phyloP scores from a whole-genome alignment of 805 yeast genomes.

The Pichia exigua region DNA sequence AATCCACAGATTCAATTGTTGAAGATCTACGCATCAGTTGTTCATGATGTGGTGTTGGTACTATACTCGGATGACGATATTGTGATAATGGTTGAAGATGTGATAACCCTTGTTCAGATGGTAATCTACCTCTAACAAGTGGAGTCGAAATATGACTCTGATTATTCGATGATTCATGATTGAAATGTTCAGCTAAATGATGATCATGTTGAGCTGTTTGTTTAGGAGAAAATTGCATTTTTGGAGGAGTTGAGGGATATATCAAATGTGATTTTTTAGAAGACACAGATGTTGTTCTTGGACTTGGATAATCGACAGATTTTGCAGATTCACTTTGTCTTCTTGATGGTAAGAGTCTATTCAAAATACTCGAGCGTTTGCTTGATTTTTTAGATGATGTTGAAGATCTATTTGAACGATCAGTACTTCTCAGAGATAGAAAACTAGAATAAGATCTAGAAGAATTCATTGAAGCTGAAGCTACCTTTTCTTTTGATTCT shows the following conservation, averaged over 20 bases:
- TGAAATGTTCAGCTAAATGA: background rate
- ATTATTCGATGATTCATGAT: background rate
- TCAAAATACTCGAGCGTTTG: slow-evolving; percentile 19
- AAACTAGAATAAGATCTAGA: slow-evolving; percentile 25
- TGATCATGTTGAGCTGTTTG: background rate
- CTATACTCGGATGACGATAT: background rate
- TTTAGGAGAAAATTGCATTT: background rate
- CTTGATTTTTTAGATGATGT: slow-evolving; percentile 10
- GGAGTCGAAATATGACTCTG: background rate
- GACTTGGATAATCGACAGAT: background rate
- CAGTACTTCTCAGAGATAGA: slow-evolving; percentile 16
- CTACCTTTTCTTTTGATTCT: background rate
- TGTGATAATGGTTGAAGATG: slow-evolving; percentile 4
- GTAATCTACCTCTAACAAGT: background rate
- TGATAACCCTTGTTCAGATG: background rate
- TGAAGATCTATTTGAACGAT: background rate
- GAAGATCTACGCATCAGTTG: background rate
- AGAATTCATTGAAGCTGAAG: background rate
- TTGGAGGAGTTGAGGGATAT: background rate
- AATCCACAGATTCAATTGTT: background rate
- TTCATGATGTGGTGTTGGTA: background rate
- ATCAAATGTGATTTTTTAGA: background rate
- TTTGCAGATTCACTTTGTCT: slow-evolving; percentile 20
- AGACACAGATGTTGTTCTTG: background rate
- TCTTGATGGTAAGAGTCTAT: slow-evolving; percentile 21